Evolutionary conservation across 768 basidiomycete genomes (phyloP), one percentile per base, ranked within the genome.

Genomic region (Collybia sordida): DNA sequence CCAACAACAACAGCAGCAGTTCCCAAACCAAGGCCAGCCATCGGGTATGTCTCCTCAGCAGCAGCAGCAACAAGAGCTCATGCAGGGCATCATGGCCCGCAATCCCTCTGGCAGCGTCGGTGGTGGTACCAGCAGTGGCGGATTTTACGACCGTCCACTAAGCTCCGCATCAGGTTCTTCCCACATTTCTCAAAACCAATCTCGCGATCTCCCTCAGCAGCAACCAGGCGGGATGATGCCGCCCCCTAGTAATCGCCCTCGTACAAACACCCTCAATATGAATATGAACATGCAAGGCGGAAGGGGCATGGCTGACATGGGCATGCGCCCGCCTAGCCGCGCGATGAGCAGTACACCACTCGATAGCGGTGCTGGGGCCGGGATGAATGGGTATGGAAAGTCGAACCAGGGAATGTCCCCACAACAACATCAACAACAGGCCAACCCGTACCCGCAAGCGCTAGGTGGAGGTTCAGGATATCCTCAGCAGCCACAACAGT

Each of bases 281-380:
- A 56, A 45, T 21, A 53, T 49, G 48, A 42, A 39, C 9, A 53
- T 57, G 42, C 49, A 46, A 2, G 50, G 45, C 18, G 43, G 47
- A 1, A 41, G 45, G 37, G 47, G 45, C 2, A 48, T 42, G 14
- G 23, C 18, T 19, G 37, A 19, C 19, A 31, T 39, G 17, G 22
- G 46, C 37, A 49, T 42, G 43, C 39, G 53, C 24, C 54, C 54
- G 3, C 54, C 58, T 25, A 56, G 52, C 34, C 52, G 54, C 12
- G 54, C 58, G 3, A 59, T 47, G 45, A 53, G 44, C 28, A 42
- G 28, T 8, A 57, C 56, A 3, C 57, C 55, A 6, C 51, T 42
- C 23, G 47, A 50, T 34, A 44, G 42, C 8, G 43, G 23, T 46
- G 42, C 22, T n/a, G 27, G 27, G 34, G 40, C 24, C 21, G 12